Percentiles rank a stretch among this genome's conserved stretches.
Evolutionary conservation across 192 early-diverging fungal genomes (phyloP).

Genomic region (Podila verticillata): DNA sequence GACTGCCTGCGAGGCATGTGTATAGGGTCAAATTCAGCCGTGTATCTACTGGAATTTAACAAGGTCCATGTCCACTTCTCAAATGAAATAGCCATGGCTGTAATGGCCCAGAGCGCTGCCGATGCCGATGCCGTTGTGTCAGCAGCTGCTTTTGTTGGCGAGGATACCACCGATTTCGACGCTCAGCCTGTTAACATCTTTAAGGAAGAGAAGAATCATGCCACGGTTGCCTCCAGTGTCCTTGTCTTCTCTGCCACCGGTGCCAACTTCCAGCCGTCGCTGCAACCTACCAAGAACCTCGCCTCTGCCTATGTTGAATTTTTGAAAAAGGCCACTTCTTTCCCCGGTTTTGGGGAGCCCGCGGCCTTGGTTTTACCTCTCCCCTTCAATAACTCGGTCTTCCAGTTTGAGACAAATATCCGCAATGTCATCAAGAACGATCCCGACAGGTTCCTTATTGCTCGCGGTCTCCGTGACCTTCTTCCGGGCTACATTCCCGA

Average conservation of each 20-base stretch:
- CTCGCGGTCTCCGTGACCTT: conserved; percentile 1
- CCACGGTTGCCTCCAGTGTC: background rate
- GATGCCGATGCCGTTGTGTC: conserved; percentile 3
- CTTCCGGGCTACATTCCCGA: background rate
- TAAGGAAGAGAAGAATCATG: background rate
- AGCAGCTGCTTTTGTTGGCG: background rate
- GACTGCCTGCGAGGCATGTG: too few species aligned
- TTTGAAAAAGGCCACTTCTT: background rate
- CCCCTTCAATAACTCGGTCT: background rate
- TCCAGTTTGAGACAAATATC: conserved; percentile 3
- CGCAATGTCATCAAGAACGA: background rate
- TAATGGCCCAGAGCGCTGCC: background rate
- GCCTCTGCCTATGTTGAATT: background rate
- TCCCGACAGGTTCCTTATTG: background rate
- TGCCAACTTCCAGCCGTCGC: background rate
- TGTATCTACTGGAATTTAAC: too few species aligned
- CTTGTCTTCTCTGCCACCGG: background rate
- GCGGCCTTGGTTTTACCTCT: background rate
- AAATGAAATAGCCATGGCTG: conserved; percentile 1
- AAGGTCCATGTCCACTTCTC: too few species aligned
- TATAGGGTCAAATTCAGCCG: too few species aligned
- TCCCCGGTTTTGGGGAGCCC: background rate
- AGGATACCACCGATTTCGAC: background rate
- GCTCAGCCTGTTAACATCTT: background rate
- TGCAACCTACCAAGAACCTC: background rate